These are phyloP conservation scores for Vararia minispora DNA, from an alignment of 768 basidiomycete genomes.

Conservation along the genomic window DNA sequence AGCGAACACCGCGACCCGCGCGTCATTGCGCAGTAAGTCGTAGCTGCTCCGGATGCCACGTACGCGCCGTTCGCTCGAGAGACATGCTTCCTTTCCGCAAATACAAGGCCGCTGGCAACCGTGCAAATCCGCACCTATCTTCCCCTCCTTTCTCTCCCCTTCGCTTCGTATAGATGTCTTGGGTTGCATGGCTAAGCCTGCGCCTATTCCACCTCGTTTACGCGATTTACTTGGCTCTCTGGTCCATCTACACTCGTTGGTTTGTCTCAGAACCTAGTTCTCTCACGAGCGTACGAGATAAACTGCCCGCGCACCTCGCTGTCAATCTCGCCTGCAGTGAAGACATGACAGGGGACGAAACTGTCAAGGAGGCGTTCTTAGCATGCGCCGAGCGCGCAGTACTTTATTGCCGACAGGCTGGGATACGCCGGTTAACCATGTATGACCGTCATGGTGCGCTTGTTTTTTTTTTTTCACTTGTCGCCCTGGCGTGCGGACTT, in stretches of 20 bases:
- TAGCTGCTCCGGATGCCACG: too few relatives aligned
- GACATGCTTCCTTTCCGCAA: too few relatives aligned
- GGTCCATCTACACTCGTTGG: slow-evolving; percentile 29
- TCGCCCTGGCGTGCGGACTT: slow-evolving; percentile 29
- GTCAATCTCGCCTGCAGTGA: slow-evolving; percentile 45
- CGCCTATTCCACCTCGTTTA: slow-evolving; percentile 49
- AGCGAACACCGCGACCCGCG: too few relatives aligned
- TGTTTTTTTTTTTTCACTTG: background rate
- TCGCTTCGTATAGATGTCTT: slow-evolving; percentile 26
- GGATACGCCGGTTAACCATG: slow-evolving; percentile 53
- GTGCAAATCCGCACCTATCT: slow-evolving; percentile 1
- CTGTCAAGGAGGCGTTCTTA: slow-evolving; percentile 32
- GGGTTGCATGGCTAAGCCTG: slow-evolving; percentile 38
- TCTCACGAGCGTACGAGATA: slow-evolving; percentile 39
- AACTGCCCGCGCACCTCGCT: slow-evolving; percentile 57
- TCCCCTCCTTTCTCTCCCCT: slow-evolving; percentile 4
- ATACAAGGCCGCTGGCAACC: too few relatives aligned
- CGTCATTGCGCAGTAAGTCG: too few relatives aligned
- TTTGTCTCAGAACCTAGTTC: slow-evolving; percentile 31
- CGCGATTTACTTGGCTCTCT: slow-evolving; percentile 29
- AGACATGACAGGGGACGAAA: slow-evolving; percentile 20
- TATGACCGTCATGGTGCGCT: slow-evolving; percentile 62
- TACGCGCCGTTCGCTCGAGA: too few relatives aligned
- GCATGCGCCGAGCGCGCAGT: slow-evolving; percentile 42
- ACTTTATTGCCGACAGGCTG: slow-evolving; percentile 51